Evolutionary conservation across 1,284 basidiomycete species (phyloP).

Genomic region (Puccinia triticina): DNA sequence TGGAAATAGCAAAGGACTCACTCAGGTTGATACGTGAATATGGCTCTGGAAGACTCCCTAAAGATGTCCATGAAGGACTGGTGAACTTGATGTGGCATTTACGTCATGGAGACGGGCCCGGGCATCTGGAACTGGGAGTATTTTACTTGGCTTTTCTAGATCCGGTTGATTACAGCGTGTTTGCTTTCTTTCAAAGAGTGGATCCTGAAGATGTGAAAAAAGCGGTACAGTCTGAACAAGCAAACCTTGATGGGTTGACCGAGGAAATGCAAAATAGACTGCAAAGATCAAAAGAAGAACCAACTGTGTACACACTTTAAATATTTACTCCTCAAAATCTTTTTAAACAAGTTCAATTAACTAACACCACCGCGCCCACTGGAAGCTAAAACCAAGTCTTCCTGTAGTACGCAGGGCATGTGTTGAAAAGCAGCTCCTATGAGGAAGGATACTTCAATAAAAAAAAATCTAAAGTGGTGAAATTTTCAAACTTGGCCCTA

Average conservation of each 20-base stretch:
- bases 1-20: not conserved
- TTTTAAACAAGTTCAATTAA: too few relatives aligned
- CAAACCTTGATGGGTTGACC: not conserved
- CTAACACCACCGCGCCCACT: too few relatives aligned
- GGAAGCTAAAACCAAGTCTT: too few relatives aligned
- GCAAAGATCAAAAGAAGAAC: not conserved
- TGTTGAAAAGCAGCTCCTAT: too few relatives aligned
- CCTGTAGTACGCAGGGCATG: too few relatives aligned
- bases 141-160: constrained; percentile 18
- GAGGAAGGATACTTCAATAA: too few relatives aligned
- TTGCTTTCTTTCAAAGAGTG: constrained; percentile 26
- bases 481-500: too few relatives aligned
- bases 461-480: too few relatives aligned
- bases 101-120: not conserved
- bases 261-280: not conserved
- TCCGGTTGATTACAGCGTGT: not conserved
- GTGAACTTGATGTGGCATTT: constrained; percentile 26
- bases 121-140: not conserved
- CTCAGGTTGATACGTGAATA: constrained; percentile 28
- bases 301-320: not conserved
- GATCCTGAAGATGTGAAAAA: not conserved
- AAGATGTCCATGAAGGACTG: constrained; percentile 18
- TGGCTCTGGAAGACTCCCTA: constrained; percentile 32
- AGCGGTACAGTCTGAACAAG: not conserved
- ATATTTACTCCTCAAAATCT: too few relatives aligned